Percentiles rank a stretch among this genome's conserved stretches.
Evolutionary conservation across 139 green algal species (phyloP).

Genomic region (Chlorella sp.): DNA sequence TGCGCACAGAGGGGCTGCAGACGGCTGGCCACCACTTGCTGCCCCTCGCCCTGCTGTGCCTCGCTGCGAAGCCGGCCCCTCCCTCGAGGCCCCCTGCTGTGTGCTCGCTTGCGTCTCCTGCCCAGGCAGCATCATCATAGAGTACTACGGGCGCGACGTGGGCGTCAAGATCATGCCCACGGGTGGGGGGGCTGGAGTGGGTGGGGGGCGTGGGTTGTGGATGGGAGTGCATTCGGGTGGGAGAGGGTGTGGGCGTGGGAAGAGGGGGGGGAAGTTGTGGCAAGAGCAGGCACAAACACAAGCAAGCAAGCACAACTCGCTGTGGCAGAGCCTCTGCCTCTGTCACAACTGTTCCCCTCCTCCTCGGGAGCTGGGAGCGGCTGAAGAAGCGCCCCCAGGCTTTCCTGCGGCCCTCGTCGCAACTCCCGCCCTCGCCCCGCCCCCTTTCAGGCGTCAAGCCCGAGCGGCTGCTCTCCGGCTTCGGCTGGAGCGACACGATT

Average conservation of each 20-base stretch:
- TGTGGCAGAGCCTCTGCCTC: too few relatives aligned
- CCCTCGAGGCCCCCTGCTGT: too few relatives aligned
- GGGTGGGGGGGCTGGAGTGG: constrained; percentile 35
- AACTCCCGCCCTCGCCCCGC: not conserved
- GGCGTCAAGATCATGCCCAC: constrained; percentile 98
- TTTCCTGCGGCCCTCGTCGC: not conserved
- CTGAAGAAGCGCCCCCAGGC: too few relatives aligned
- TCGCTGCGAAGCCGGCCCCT: too few relatives aligned
- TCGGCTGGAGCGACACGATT: constrained; percentile 85
- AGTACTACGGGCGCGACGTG: constrained; percentile 96
- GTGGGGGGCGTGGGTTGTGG: not conserved
- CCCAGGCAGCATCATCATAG: constrained; percentile 90
- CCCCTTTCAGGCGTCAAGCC: constrained; percentile 78
- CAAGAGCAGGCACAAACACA: too few relatives aligned
- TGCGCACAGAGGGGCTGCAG: too few relatives aligned
- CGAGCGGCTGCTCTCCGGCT: constrained; percentile 76
- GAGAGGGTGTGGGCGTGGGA: not conserved
- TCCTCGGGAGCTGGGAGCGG: too few relatives aligned
- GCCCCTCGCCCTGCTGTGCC: too few relatives aligned
- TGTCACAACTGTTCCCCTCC: too few relatives aligned
- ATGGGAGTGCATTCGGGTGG: not conserved
- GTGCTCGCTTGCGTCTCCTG: too few relatives aligned
- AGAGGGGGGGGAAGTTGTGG: not conserved
- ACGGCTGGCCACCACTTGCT: too few relatives aligned
- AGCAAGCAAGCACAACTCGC: too few relatives aligned